A percentile compares a stretch with the other conserved stretches of the same genome.
These are phyloP conservation scores for Candida coquimbonensis DNA, from an alignment of 805 yeast genomes.

Conservation along the genomic window DNA sequence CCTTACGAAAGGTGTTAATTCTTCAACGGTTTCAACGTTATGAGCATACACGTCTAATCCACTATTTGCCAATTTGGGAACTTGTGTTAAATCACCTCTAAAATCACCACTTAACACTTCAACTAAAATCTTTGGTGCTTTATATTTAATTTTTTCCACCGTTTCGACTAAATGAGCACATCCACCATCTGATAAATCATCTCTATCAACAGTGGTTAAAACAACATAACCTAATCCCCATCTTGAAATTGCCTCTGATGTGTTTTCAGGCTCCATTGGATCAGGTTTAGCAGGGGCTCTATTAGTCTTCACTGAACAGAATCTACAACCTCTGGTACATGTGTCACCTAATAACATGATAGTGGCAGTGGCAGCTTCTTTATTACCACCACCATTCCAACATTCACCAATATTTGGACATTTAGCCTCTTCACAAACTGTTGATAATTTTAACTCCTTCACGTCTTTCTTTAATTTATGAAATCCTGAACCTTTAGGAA, in stretches of 20 bases:
- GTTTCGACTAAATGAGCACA: constrained; percentile 86
- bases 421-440: constrained; percentile 98
- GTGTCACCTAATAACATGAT: constrained; percentile 98
- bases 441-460: constrained; percentile 79
- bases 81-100: constrained; percentile 82
- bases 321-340: constrained; percentile 98
- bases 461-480: constrained; percentile 79
- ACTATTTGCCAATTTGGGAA: constrained; percentile 68
- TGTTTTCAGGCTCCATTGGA: constrained; percentile 94
- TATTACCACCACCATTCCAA: constrained; percentile 82
- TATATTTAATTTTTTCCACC: constrained; percentile 72
- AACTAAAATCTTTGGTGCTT: constrained; percentile 85
- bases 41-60: constrained; percentile 97
- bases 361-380: constrained; percentile 92
- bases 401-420: constrained; percentile 99
- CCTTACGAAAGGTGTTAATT: constrained; percentile 86
- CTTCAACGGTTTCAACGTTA: constrained; percentile 94
- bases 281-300: constrained; percentile 84
- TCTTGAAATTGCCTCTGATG: constrained; percentile 93
- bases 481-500: constrained; percentile 89
- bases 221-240: constrained; percentile 99
- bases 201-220: constrained; percentile 94
- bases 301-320: constrained; percentile 93
- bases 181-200: constrained; percentile 91
- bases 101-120: constrained; percentile 95